Base-by-base conservation (phyloP, 345 rosid species). In the Viola odorata region DNA sequence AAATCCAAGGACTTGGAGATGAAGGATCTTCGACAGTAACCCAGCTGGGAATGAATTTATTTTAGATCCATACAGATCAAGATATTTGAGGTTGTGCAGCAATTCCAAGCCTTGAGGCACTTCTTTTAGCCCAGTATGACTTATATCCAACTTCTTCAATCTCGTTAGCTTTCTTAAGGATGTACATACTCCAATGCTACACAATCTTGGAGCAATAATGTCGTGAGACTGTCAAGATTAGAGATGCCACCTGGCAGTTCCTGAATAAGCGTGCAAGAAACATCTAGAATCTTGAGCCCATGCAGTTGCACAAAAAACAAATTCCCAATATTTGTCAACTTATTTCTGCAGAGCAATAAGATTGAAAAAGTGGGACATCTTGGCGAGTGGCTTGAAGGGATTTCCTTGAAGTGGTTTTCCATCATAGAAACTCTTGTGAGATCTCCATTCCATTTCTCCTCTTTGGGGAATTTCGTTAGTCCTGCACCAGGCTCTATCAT, bases 21-120 rank as follows among this genome's bases (percentile, higher is more conserved):
- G 58, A 44, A 44, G 8, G 6, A 69, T 50, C 4, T 53, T 40
- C 7, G 60, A 14, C 4, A 73, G 56, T 23, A 73, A 23, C 14
- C 64, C 62, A 38, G 38, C 23, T 0, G 69, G 72, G 1, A 73
- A 15, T 42, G 3, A 53, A 5, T 37, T 12, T 10, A 55, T 12
- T 1, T 14, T 8, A 0, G n/a, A 9, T 10, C 12, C 32, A 37
- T 11, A 15, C 10, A 68, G 64, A 36, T 73, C 50, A 5, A 73
- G 56, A 17, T 12, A 41, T 37, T n/a, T n/a, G n/a, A n/a, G n/a
- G n/a, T n/a, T n/a, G n/a, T n/a, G n/a, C n/a, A n/a, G n/a, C n/a
- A n/a, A 10, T 47, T 65, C 66, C 10, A 71, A n/a, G 8, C 75
- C 70, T 0, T 32, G 12, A 3, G 75, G 75, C 13, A 60, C 3